Conservation (phyloP, 441 rosid genomes). For the Populus tomentosa region DNA sequence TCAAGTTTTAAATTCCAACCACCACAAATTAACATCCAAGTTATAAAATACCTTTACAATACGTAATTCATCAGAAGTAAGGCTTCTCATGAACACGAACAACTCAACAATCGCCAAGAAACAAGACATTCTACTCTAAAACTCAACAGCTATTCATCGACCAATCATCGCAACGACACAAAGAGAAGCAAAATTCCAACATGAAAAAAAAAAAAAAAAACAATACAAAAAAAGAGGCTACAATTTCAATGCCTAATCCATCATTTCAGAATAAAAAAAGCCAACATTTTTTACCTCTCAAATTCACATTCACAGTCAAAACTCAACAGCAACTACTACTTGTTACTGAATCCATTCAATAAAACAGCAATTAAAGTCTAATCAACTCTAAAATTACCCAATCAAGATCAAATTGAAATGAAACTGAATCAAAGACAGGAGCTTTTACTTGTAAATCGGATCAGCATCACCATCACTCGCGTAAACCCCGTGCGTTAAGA, state of each 20-base stretch:
- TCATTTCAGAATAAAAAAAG: neutral
- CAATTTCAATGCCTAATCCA: neutral
- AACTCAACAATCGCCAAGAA: too few relatives aligned
- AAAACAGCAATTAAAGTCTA: neutral
- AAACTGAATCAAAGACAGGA: neutral
- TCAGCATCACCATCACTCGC: slow-evolving; percentile 76
- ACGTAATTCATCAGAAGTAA: neutral
- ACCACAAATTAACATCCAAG: neutral
- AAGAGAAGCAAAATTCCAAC: too few relatives aligned
- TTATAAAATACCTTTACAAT: neutral
- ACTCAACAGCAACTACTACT: neutral
- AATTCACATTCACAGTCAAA: neutral
- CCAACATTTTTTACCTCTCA: neutral
- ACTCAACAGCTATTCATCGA: too few relatives aligned
- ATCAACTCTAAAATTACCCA: neutral
- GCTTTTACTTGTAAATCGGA: slow-evolving; percentile 58
- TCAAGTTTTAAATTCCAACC: neutral
- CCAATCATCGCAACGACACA: too few relatives aligned
- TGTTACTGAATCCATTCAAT: neutral
- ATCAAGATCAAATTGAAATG: neutral
- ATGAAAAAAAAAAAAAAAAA: neutral
- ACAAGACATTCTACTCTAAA: too few relatives aligned
- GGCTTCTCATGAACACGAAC: neutral
- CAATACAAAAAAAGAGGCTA: too few relatives aligned
- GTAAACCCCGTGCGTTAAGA: slow-evolving; percentile 28